Evolutionary conservation across 768 basidiomycete genomes (phyloP).

Genomic region (Tulasnella sp.): DNA sequence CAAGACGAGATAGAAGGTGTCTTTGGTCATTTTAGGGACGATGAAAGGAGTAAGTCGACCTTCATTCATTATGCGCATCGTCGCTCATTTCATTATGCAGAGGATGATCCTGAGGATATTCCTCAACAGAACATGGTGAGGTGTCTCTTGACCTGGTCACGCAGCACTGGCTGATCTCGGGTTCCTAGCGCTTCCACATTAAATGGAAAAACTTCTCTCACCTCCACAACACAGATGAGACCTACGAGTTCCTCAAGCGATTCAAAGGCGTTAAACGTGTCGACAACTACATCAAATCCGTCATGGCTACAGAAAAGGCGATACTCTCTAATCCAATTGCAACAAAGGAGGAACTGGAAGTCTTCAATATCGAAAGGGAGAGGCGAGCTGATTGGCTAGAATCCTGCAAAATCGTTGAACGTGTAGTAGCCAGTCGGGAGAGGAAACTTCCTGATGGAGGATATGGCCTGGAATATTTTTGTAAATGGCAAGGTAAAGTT

Average conservation of each 20-base stretch:
- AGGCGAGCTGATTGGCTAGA: constrained; percentile 86
- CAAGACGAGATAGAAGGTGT: constrained; percentile 87
- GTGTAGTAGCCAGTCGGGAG: constrained; percentile 65
- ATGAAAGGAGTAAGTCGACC: constrained; percentile 38
- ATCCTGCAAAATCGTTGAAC: constrained; percentile 80
- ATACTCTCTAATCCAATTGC: constrained; percentile 51
- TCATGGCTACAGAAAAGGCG: constrained; percentile 49
- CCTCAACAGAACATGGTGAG: constrained; percentile 79
- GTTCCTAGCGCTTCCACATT: constrained; percentile 81
- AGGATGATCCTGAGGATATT: constrained; percentile 62
- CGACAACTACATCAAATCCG: constrained; percentile 93
- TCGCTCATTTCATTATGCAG: not conserved
- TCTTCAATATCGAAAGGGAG: constrained; percentile 78
- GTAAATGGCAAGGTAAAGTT: constrained; percentile 72
- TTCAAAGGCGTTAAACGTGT: constrained; percentile 95
- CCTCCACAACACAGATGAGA: constrained; percentile 98
- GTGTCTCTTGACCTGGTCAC: constrained; percentile 20
- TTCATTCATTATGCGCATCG: not conserved
- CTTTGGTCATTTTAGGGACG: constrained; percentile 73
- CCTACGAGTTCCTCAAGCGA: constrained; percentile 87
- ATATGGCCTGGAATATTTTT: constrained; percentile 63
- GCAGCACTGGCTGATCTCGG: constrained; percentile 9
- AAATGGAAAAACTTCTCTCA: constrained; percentile 99
- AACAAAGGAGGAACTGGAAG: constrained; percentile 79
- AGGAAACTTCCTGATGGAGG: constrained; percentile 38